Base-by-base conservation (phyloP, 495 filamentous ascomycete species). In the Lasiosphaeria miniovina region DNA sequence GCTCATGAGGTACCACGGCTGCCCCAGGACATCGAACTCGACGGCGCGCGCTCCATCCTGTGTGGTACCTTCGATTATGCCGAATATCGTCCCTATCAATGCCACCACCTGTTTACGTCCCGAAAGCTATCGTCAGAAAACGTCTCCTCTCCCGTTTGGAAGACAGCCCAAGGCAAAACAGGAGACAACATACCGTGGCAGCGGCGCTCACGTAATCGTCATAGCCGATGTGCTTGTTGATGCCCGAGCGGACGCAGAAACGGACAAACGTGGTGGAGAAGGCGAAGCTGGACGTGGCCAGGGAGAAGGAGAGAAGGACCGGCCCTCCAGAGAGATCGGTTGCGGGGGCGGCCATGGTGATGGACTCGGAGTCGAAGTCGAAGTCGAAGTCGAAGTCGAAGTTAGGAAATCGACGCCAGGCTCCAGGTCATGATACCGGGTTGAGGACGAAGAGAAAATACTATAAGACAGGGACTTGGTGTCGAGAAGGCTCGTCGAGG, bases 1-100 rank as follows among this genome's bases (percentile, higher is more conserved):
- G 36, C 71, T 69, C 67, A 75, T 67, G 48, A 71, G 62, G 17
- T 69, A 65, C 73, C 73, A 75, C 4, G 73, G 73, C 59, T 70
- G 68, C 4, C 69, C 71, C 2, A 75, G 56, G 6, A 71, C 59
- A 41, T 70, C 60, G 61, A 71, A 75, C 61, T 73, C 60, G 8
- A 73, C 45, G 9, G 71, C 71, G 9, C 61, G 68, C 1, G 57
- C 11, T 9, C 62, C 49, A 36, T 67, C 60, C 1, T 61, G 41
- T 4, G 66, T 55, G n/a, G 63, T 68, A 48, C 63, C 53, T 45
- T 75, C 72, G 49, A 73, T 53, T 36, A 73, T 68, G 46, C 61
- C 61, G 55, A 75, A 71, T 58, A 72, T 65, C 32, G 71, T 73
- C 4, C 65, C 67, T 33, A 74, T 62, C 4, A 74, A 53, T 6